Conservation (phyloP, 768 basidiomycete species). For the Dioszegia crocea region DNA sequence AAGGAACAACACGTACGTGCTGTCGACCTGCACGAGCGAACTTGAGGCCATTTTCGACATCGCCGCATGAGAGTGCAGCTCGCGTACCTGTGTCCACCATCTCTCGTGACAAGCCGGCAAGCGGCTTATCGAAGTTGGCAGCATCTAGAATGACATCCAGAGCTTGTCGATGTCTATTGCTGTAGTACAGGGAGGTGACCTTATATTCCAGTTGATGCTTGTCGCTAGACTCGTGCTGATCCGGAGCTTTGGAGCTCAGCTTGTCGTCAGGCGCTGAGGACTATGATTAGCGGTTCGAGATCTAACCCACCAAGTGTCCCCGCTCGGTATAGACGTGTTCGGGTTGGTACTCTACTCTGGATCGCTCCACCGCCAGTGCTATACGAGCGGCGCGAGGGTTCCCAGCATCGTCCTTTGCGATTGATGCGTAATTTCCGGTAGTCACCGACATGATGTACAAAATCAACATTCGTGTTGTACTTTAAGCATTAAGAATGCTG, state of each 20-base stretch:
- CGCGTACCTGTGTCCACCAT: constrained; percentile 30
- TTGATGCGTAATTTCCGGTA: constrained; percentile 5
- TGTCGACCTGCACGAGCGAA: constrained; percentile 15
- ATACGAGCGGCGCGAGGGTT: constrained; percentile 24
- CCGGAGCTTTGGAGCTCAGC: constrained; percentile 5
- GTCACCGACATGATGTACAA: neutral
- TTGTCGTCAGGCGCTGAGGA: constrained; percentile 10
- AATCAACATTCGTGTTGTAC: neutral
- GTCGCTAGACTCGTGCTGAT: constrained; percentile 24
- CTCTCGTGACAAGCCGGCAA: constrained; percentile 24
- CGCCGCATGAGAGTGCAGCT: constrained; percentile 12
- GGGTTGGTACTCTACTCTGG: constrained; percentile 30
- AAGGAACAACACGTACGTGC: constrained; percentile 17
- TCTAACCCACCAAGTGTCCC: constrained; percentile 17
- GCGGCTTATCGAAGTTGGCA: constrained; percentile 13
- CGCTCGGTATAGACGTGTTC: constrained; percentile 40
- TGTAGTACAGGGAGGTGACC: too few species aligned
- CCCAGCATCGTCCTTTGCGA: neutral
- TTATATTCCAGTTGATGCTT: too few species aligned
- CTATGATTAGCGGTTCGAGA: neutral
- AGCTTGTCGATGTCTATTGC: constrained; percentile 16
- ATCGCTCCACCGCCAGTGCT: constrained; percentile 35
- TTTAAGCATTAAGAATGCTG: neutral
- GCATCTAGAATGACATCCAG: constrained; percentile 15
- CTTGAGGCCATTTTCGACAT: constrained; percentile 13